These are phyloP conservation scores for Globisporangium lucens DNA, from an alignment of 352 stramenopile genomes.

Conservation along the genomic window DNA sequence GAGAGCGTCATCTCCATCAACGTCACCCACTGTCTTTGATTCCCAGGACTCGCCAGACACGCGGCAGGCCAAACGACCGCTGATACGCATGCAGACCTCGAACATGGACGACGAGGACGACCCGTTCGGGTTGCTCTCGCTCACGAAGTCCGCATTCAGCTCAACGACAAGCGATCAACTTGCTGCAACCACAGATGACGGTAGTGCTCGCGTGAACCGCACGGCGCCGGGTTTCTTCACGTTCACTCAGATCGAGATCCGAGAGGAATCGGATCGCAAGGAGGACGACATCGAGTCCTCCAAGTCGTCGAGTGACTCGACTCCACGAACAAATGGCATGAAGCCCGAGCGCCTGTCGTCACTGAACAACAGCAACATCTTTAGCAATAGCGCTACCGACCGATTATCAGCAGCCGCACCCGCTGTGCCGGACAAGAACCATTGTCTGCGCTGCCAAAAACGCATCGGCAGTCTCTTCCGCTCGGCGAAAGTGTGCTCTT, in stretches of 20 bases:
- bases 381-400: background rate
- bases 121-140: conserved; percentile 41
- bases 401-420: background rate
- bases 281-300: conserved; percentile 12
- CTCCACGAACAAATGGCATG: background rate
- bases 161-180: conserved; percentile 10
- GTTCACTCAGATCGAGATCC: conserved; percentile 49
- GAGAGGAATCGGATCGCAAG: conserved; percentile 22
- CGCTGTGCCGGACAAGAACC: conserved; percentile 23
- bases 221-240: conserved; percentile 37
- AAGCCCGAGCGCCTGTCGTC: conserved; percentile 4
- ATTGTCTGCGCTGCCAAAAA: conserved; percentile 42
- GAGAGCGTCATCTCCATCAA: background rate
- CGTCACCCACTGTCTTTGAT: background rate
- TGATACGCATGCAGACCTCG: conserved; percentile 38
- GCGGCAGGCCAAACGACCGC: conserved; percentile 24
- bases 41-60: conserved; percentile 19
- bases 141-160: conserved; percentile 48
- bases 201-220: conserved; percentile 4
- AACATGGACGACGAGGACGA: conserved; percentile 48
- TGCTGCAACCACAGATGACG: background rate
- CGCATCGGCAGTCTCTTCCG: conserved; percentile 38
- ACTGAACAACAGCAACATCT: background rate
- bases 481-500: conserved; percentile 46
- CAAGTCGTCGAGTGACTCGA: conserved; percentile 15